Conservation (phyloP, 768 basidiomycete genomes). For the Suillus brevipes region DNA sequence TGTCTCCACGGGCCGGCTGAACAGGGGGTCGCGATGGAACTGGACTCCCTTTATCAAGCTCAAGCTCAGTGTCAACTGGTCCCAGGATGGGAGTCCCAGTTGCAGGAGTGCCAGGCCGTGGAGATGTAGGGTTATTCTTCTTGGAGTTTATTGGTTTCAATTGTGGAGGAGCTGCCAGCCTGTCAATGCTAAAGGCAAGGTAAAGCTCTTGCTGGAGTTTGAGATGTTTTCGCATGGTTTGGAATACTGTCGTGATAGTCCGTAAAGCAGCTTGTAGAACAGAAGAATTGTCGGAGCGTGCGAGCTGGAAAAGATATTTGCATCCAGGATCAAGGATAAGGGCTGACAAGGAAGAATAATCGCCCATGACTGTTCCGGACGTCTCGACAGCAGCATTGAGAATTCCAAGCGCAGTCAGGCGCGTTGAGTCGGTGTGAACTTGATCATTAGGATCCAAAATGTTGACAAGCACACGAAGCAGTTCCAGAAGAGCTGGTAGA, state of each 20-base stretch:
- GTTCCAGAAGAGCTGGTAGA: constrained; percentile 87
- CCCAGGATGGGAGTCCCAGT: constrained; percentile 44
- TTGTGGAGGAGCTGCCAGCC: constrained; percentile 64
- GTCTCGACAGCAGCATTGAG: constrained; percentile 88
- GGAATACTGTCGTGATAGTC: constrained; percentile 84
- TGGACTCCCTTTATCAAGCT: constrained; percentile 48
- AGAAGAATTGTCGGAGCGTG: constrained; percentile 81
- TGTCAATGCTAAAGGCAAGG: constrained; percentile 90
- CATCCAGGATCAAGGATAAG: constrained; percentile 89
- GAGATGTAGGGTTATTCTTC: constrained; percentile 43
- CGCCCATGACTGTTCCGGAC: constrained; percentile 71
- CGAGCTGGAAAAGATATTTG: constrained; percentile 96
- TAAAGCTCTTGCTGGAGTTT: constrained; percentile 96
- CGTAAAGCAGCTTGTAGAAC: constrained; percentile 82
- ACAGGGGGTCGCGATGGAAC: constrained; percentile 60
- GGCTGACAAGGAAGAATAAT: constrained; percentile 73
- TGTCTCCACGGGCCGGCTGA: constrained; percentile 82
- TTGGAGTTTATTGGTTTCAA: constrained; percentile 31
- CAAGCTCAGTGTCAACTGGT: constrained; percentile 38
- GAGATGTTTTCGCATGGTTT: constrained; percentile 80
- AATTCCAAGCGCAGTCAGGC: constrained; percentile 83
- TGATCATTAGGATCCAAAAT: constrained; percentile 94
- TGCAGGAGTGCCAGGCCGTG: constrained; percentile 52
- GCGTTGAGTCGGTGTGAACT: constrained; percentile 94
- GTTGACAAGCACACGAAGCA: constrained; percentile 91